Conservation (phyloP, 495 filamentous ascomycete genomes). For the Neurospora sp. region DNA sequence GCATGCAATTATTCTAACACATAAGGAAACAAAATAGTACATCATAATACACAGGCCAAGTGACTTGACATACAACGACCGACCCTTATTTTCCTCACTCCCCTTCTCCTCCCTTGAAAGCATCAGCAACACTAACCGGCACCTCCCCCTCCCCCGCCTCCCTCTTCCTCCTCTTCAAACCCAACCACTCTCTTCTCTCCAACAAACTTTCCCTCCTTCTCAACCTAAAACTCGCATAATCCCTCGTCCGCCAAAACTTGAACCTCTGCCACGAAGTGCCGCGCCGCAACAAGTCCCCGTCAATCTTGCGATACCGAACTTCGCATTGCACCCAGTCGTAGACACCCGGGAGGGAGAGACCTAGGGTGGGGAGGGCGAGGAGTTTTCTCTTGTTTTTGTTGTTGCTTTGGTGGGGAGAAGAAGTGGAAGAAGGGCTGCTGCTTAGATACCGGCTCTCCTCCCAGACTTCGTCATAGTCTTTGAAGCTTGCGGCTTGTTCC, state of each 20-base stretch:
- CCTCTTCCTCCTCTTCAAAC: neutral
- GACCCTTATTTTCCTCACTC: neutral
- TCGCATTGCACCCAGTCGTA: conserved; percentile 33
- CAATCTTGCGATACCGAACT: conserved; percentile 37
- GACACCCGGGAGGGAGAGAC: conserved; percentile 20
- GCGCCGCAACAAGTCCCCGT: conserved; percentile 17
- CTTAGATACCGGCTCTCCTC: neutral
- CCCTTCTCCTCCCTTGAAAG: neutral
- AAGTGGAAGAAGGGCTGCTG: neutral
- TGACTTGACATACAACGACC: neutral
- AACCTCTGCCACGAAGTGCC: neutral
- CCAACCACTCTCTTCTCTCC: neutral
- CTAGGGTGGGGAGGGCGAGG: conserved; percentile 43
- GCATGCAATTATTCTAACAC: neutral
- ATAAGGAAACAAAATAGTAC: neutral
- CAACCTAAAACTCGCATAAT: neutral
- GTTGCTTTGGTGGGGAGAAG: neutral
- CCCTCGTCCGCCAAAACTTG: neutral
- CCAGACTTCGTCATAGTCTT: neutral
- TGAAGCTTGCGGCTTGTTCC: neutral
- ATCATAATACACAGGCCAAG: neutral
- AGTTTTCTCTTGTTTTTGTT: conserved; percentile 19
- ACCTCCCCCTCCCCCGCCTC: neutral
- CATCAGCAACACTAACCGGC: neutral
- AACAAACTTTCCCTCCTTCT: neutral